phyloP scores from a whole-genome alignment of 441 rosid genomes.

The Kokia cookei region DNA sequence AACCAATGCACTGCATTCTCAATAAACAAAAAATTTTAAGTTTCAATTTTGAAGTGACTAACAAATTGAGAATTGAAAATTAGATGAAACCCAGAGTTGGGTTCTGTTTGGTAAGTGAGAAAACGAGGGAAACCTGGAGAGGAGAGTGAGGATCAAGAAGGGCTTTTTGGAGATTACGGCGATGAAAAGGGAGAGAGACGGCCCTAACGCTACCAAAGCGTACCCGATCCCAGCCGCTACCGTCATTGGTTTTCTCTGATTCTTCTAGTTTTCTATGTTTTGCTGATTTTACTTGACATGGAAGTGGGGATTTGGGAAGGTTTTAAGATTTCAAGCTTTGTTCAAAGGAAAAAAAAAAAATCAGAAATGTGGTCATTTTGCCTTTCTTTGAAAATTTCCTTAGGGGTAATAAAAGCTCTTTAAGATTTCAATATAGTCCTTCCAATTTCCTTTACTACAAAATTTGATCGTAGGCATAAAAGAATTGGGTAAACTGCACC shows the following conservation, averaged over 20 bases:
- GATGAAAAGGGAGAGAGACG: constrained; percentile 79
- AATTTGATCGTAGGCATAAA: no score
- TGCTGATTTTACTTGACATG: background rate
- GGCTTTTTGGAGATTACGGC: constrained; percentile 89
- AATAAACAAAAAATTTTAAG: background rate
- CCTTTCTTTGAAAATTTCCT: no score
- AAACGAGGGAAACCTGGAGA: constrained; percentile 57
- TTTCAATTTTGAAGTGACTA: background rate
- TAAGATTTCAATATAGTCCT: background rate
- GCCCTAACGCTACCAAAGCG: constrained; percentile 79
- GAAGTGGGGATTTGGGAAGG: background rate
- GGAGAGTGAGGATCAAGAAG: constrained; percentile 80
- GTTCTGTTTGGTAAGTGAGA: background rate
- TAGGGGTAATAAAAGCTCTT: background rate
- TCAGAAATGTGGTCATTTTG: background rate
- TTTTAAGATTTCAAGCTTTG: background rate
- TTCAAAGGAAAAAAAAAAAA: background rate
- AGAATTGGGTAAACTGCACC: no score
- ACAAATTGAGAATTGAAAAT: background rate
- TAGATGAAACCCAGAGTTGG: background rate
- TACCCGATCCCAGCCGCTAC: constrained; percentile 88
- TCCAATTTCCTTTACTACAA: background rate
- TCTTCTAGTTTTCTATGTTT: background rate
- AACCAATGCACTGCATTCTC: constrained; percentile 54
- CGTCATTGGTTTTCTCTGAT: constrained; percentile 40